A percentile compares a stretch with the other conserved stretches of the same genome.
Conservation (phyloP, 2,329 filamentous ascomycete species). For the Fusarium sp. region DNA sequence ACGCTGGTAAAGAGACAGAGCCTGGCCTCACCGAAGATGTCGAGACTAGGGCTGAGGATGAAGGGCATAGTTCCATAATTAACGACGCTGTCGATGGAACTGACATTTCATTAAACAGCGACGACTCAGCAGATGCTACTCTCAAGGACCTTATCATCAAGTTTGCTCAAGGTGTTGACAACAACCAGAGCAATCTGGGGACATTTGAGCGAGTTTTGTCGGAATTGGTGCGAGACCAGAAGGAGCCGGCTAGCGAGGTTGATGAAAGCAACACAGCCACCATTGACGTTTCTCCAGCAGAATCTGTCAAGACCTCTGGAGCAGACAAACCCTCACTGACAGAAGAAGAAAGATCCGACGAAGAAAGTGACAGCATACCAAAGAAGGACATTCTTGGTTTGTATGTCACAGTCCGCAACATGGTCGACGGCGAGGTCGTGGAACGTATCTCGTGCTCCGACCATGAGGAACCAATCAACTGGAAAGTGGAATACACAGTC, state of each 20-base stretch:
- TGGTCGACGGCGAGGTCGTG: slow-evolving; percentile 73
- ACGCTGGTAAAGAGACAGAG: not conserved
- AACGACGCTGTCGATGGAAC: not conserved
- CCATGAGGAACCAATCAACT: slow-evolving; percentile 49
- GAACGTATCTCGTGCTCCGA: slow-evolving; percentile 62
- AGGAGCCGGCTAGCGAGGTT: slow-evolving; percentile 38
- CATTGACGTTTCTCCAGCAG: not conserved
- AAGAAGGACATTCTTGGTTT: slow-evolving; percentile 63
- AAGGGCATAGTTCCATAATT: not conserved
- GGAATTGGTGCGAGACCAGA: slow-evolving; percentile 54
- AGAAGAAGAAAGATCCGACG: not conserved
- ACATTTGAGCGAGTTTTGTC: slow-evolving; percentile 64
- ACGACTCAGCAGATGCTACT: slow-evolving; percentile 31
- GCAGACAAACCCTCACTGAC: not conserved
- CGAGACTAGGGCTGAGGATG: not conserved
- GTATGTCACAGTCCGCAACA: slow-evolving; percentile 77
- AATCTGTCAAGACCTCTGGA: not conserved
- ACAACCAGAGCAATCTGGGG: slow-evolving; percentile 53
- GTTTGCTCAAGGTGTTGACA: slow-evolving; percentile 59
- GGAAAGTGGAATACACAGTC: slow-evolving; percentile 83
- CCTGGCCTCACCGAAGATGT: not conserved
- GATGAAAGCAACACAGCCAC: slow-evolving; percentile 1
- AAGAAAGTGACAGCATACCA: not conserved
- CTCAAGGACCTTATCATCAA: slow-evolving; percentile 64
- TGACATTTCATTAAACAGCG: not conserved